Conservation (phyloP, 768 basidiomycete species). For the Termitomyces bulborhizus region DNA sequence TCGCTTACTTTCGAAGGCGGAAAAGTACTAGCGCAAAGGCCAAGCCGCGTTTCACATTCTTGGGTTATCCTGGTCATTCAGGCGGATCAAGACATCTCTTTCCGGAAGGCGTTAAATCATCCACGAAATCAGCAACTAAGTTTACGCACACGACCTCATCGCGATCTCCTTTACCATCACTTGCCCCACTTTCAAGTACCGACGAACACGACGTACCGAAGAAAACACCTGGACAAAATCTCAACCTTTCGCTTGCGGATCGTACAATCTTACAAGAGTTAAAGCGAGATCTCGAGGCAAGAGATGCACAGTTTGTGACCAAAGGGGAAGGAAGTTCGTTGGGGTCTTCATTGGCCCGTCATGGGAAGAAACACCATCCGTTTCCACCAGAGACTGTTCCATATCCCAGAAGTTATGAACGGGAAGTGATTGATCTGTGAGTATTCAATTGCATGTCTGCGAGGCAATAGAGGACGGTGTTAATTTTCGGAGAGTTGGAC, state of each 20-base stretch:
- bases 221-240: slow-evolving; percentile 11
- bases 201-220: slow-evolving; percentile 3
- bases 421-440: slow-evolving; percentile 60
- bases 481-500: not conserved
- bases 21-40: slow-evolving; percentile 27
- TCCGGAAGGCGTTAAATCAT: not conserved
- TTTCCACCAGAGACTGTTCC: slow-evolving; percentile 47
- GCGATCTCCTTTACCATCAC: slow-evolving; percentile 5
- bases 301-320: slow-evolving; percentile 49
- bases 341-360: slow-evolving; percentile 21
- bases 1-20: slow-evolving; percentile 24
- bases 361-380: slow-evolving; percentile 52
- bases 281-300: slow-evolving; percentile 43
- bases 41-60: slow-evolving; percentile 14
- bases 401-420: slow-evolving; percentile 64
- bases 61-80: slow-evolving; percentile 8
- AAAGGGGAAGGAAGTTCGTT: slow-evolving; percentile 35
- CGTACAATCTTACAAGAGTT: slow-evolving; percentile 55
- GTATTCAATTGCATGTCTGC: slow-evolving; percentile 22
- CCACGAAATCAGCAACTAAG: slow-evolving; percentile 10
- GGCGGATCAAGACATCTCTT: not conserved
- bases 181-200: slow-evolving; percentile 2
- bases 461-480: not conserved
- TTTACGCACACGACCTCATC: slow-evolving; percentile 6
- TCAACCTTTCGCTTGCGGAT: slow-evolving; percentile 55